Conservation (phyloP, 2,329 filamentous ascomycete species). For the Teratosphaeria nubilosa region DNA sequence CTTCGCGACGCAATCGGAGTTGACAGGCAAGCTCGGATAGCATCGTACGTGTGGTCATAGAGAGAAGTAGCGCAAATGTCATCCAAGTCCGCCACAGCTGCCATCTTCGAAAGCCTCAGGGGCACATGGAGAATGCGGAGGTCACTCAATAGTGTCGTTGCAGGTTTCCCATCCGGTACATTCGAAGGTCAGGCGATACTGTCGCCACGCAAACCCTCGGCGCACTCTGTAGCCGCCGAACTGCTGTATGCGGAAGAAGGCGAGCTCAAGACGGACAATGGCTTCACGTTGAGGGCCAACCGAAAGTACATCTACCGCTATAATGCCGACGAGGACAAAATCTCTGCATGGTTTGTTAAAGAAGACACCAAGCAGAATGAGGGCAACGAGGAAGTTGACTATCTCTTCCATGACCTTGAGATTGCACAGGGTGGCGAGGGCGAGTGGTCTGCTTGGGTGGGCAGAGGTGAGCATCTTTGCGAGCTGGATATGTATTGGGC, state of each 20-base stretch:
- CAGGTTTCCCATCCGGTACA: slow-evolving; percentile 26
- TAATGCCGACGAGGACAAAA: slow-evolving; percentile 47
- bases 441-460: slow-evolving; percentile 44
- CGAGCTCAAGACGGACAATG: slow-evolving; percentile 27
- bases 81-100: slow-evolving; percentile 12
- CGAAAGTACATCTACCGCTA: slow-evolving; percentile 67
- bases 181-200: slow-evolving; percentile 28
- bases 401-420: slow-evolving; percentile 65
- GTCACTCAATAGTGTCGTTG: slow-evolving; percentile 21
- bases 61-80: slow-evolving; percentile 3
- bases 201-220: slow-evolving; percentile 19
- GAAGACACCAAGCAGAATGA: slow-evolving; percentile 46
- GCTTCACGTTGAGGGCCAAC: slow-evolving; percentile 46
- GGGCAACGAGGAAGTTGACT: slow-evolving; percentile 45
- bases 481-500: slow-evolving; percentile 63
- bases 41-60: too few species aligned
- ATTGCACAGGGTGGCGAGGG: slow-evolving; percentile 52
- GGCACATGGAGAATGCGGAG: slow-evolving; percentile 26
- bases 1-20: not conserved
- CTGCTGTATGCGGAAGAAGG: slow-evolving; percentile 27
- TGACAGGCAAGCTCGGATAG: not conserved
- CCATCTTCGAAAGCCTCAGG: slow-evolving; percentile 23
- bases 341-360: slow-evolving; percentile 67
- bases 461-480: slow-evolving; percentile 60
- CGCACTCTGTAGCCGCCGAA: slow-evolving; percentile 19